Base-by-base conservation (phyloP, 1,139 yeast species). In the Nakaseomyces nivariensis region DNA sequence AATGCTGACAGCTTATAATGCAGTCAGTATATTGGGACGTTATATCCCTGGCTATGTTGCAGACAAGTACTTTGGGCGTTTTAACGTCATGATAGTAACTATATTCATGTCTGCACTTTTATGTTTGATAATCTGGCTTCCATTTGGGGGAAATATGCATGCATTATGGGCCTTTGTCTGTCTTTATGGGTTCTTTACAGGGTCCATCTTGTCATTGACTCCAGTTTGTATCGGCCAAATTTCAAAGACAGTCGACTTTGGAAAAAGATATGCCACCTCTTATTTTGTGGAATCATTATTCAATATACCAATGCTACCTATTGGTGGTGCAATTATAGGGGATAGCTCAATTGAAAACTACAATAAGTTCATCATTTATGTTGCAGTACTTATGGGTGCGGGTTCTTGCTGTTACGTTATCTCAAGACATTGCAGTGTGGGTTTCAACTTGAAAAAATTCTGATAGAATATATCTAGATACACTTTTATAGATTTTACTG, bases 21-120 rank as follows among this genome's bases (percentile, higher is more conserved):
- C 80, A 0, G 69, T 77, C 2, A 85, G 87, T 4, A 71, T 79
- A n/a, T 54, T 74, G 4, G 88, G 87, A 1, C 67, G 88, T 52
- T 73, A 74, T 50, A 57, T 79, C 5, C 82, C 86, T 0, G 81
- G 82, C 0, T 63, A 69, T 32, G 55, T 75, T 8, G 74, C 81
- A 0, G 84, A 83, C 52, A 77, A 70, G 51, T 72, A 64, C 51
- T 53, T 75, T 33, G 89, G 89, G 0, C 69, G 77, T 37, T 81
- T 77, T 63, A 82, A 81, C 57, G 70, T 81, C 22, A 75, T 76
- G 59, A 66, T 74, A 34, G 50, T 61, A 22, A 69, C 78, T 66
- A 62, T 76, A 54, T 27, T 65, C 13, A 56, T 72, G 46, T 67
- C 78, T 32, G 71, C 74, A 0, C 25, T 79, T 3, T 51, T 57